These are phyloP conservation scores for Emericellopsis cladophorae DNA, from an alignment of 2,329 filamentous ascomycete genomes.

Conservation along the genomic window DNA sequence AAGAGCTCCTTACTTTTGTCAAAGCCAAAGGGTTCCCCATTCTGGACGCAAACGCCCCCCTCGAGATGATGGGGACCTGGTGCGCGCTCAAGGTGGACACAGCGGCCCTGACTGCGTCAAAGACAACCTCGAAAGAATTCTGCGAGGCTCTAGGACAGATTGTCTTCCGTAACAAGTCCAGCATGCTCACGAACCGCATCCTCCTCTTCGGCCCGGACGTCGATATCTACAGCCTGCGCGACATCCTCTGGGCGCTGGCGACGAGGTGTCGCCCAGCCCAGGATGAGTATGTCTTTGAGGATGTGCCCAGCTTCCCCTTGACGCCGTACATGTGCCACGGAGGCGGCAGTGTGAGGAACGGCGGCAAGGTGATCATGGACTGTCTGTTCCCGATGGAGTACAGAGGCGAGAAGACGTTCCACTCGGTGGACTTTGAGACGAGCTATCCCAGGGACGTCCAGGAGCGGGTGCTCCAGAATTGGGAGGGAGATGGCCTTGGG, in stretches of 20 bases:
- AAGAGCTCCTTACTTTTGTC: constrained; percentile 24
- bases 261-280: constrained; percentile 30
- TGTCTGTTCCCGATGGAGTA: constrained; percentile 28
- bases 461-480: constrained; percentile 15
- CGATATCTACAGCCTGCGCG: constrained; percentile 28
- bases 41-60: constrained; percentile 27
- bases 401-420: constrained; percentile 17
- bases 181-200: constrained; percentile 27
- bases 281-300: constrained; percentile 31
- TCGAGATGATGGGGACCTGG: constrained; percentile 35
- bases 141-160: constrained; percentile 26
- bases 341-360: constrained; percentile 12
- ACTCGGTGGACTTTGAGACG: constrained; percentile 16
- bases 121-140: constrained; percentile 28
- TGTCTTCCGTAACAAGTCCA: constrained; percentile 26
- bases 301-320: constrained; percentile 27
- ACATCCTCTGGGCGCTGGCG: constrained; percentile 34
- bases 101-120: constrained; percentile 39
- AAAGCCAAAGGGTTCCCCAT: constrained; percentile 25
- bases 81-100: constrained; percentile 42
- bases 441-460: constrained; percentile 25
- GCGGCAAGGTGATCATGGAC: constrained; percentile 33
- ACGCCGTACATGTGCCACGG: constrained; percentile 35
- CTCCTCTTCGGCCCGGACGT: constrained; percentile 35
- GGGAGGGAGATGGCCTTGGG: constrained; percentile 4